Base-by-base conservation (phyloP, 2,329 filamentous ascomycete genomes). In the Paecilomyces fulvus region DNA sequence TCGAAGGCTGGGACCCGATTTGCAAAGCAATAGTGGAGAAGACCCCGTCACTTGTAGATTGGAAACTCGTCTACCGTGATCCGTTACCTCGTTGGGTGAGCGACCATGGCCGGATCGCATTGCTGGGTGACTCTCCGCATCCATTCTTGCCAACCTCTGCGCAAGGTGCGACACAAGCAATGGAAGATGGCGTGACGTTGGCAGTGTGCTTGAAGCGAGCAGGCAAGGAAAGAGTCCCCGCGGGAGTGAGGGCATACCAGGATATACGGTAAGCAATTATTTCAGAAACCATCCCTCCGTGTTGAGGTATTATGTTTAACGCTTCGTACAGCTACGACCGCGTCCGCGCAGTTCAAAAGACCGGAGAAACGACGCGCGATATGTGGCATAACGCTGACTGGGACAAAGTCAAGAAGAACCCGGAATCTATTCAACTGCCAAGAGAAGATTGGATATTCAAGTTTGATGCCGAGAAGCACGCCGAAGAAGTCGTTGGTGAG, bases 321-420 rank as follows among this genome's bases (percentile, higher is more conserved):
- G 2, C 12, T 30, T 5, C 5, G 21, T 37, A 3, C 17, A 65
- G 79, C 23, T 80, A 77, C 64, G 76, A 76, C 31, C 72, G 79
- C 25, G 77, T 79, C 21, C 73, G 74, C 58, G 70, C 70, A 28
- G 75, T 78, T 12, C 77, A 80, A 68, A 75, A 77, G 59, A 79
- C 74, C 20, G 78, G 77, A 4, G 73, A 77, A 55, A 70, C 70
- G 52, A 77, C 77, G 1, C 68, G 77, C 30, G 76, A 79, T 59
- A 75, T 75, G 65, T 81, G 78, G 79, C 79, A 81, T 65, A 78
- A 77, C 63, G 78, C 77, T 7, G 75, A 79, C 63, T 80, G 76
- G 70, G 69, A 68, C 30, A 72, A 71, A 23, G 75, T 77, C n/a
- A 74, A 73, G 62, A 69, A 73, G 59, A 30, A 66, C 52, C 62